These are phyloP conservation scores for Zychaea mexicana DNA, from an alignment of 371 early-diverging fungal species.

Conservation along the genomic window DNA sequence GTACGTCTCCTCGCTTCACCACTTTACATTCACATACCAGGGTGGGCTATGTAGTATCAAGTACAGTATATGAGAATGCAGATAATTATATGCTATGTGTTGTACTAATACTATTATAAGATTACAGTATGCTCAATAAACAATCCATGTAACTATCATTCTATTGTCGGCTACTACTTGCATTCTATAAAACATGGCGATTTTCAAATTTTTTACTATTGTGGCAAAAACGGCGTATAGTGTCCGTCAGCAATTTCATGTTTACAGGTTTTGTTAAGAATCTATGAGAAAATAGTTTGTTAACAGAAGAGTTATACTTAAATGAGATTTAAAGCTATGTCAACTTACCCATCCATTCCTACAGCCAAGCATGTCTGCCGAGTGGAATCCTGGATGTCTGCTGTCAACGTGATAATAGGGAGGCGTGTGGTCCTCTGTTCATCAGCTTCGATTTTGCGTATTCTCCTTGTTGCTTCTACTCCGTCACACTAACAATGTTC, in stretches of 20 bases:
- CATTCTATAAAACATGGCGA: too few relatives aligned
- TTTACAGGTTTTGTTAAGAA: conserved; percentile 44
- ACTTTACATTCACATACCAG: too few relatives aligned
- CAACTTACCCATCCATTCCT: conserved; percentile 21
- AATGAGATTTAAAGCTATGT: too few relatives aligned
- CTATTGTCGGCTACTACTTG: too few relatives aligned
- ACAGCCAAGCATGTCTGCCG: conserved; percentile 3
- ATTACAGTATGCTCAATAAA: too few relatives aligned
- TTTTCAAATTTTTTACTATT: too few relatives aligned
- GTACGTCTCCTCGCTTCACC: too few relatives aligned
- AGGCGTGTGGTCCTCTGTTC: conserved; percentile 17
- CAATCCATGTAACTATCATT: too few relatives aligned
- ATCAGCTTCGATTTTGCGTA: conserved; percentile 31
- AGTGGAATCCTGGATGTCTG: conserved; percentile 19
- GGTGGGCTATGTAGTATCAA: too few relatives aligned
- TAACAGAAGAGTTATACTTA: background rate
- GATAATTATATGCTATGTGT: too few relatives aligned
- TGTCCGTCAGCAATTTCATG: conserved; percentile 31
- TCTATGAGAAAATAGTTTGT: background rate
- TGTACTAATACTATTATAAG: too few relatives aligned
- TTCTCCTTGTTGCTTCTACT: conserved; percentile 48
- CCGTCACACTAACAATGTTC: conserved; percentile 39
- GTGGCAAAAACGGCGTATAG: conserved; percentile 27
- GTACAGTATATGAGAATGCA: too few relatives aligned
- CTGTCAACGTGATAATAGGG: conserved; percentile 19